Percentiles rank a stretch among this genome's conserved stretches.
phyloP scores from a whole-genome alignment of 177 flowering plant genomes.

The Vitis hybrid region DNA sequence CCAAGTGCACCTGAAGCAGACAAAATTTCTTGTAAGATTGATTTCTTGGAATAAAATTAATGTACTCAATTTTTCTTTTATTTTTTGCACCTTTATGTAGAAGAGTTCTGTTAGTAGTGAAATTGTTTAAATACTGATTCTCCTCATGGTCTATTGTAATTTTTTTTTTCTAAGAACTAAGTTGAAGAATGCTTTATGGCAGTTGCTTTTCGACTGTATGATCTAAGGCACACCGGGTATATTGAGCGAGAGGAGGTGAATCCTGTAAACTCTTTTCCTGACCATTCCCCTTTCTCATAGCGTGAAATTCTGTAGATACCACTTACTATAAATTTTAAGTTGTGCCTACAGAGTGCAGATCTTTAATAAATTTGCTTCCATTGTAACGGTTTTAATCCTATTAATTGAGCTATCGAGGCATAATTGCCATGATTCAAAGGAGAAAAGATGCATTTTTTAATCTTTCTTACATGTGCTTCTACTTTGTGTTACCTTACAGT shows the following conservation, averaged over 20 bases:
- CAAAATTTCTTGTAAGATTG: slow-evolving; percentile 43
- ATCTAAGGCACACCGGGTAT: slow-evolving; percentile 50
- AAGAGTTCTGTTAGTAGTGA: not conserved
- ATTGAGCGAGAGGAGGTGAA: slow-evolving; percentile 62
- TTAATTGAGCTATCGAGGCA: not conserved
- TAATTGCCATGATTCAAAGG: not conserved
- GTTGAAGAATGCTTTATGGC: slow-evolving; percentile 17
- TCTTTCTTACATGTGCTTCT: not conserved
- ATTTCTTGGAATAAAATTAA: not conserved
- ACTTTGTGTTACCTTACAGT: slow-evolving; percentile 12
- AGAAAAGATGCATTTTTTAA: not conserved
- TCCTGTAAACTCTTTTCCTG: not conserved
- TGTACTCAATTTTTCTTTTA: not conserved
- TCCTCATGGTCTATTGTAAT: not conserved
- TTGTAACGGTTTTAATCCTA: no score
- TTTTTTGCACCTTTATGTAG: not conserved
- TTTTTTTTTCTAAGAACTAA: slow-evolving; percentile 1
- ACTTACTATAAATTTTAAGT: no score
- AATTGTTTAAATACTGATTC: not conserved
- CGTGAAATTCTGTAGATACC: no score
- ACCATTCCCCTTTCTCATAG: not conserved
- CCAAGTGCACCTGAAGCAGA: slow-evolving; percentile 47
- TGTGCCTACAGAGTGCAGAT: not conserved
- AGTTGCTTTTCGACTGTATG: slow-evolving; percentile 65
- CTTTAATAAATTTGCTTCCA: not conserved